Conservation (phyloP, 805 yeast genomes). For the Clavispora asparagi region DNA sequence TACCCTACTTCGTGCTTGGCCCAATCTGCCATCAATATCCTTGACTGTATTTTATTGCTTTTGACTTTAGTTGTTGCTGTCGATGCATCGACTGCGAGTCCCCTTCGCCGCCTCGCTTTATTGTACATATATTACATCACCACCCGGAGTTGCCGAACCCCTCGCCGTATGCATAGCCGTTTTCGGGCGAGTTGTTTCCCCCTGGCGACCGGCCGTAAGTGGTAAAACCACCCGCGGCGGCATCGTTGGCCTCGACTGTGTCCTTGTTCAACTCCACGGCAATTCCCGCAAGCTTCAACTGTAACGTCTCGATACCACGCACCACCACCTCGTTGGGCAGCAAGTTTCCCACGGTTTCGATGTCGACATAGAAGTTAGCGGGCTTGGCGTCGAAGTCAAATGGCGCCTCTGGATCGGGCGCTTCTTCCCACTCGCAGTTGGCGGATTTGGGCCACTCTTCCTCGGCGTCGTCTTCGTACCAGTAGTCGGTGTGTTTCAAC, state of each 20-base stretch:
- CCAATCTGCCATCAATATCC: no score
- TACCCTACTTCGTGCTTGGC: no score
- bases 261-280: slow-evolving; percentile 59
- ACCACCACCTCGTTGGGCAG: slow-evolving; percentile 85
- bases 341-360: slow-evolving; percentile 88
- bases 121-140: slow-evolving; percentile 9
- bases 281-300: slow-evolving; percentile 85
- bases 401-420: slow-evolving; percentile 79
- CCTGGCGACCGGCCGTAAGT: slow-evolving; percentile 42
- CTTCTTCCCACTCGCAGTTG: slow-evolving; percentile 94
- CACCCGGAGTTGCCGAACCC: slow-evolving; percentile 34
- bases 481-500: slow-evolving; percentile 88
- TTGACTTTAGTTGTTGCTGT: background rate
- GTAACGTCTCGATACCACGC: slow-evolving; percentile 79
- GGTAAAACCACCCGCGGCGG: slow-evolving; percentile 44
- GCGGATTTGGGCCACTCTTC: slow-evolving; percentile 90
- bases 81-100: background rate
- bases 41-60: background rate
- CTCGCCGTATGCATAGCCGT: slow-evolving; percentile 22
- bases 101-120: background rate
- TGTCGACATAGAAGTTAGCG: slow-evolving; percentile 73
- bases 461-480: slow-evolving; percentile 89
- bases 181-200: slow-evolving; percentile 23
- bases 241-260: slow-evolving; percentile 33
- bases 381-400: slow-evolving; percentile 86